Conservation (phyloP, 1,284 basidiomycete species). For the Schizophyllum amplum region DNA sequence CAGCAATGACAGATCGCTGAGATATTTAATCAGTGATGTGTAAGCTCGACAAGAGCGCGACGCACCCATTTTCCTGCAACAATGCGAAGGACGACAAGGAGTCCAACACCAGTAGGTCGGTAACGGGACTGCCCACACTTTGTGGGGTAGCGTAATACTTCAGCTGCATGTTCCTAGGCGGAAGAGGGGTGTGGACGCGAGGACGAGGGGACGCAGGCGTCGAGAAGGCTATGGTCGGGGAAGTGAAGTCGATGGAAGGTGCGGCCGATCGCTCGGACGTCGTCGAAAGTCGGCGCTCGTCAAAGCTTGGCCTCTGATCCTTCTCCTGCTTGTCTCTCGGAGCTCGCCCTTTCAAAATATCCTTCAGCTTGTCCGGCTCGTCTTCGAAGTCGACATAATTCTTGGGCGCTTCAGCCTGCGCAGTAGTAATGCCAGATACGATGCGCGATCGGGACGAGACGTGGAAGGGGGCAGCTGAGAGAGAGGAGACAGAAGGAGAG, state of each 20-base stretch:
- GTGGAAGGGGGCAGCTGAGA: constrained; percentile 25
- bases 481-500: constrained; percentile 27
- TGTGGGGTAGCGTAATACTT: constrained; percentile 34
- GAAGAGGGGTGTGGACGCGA: background rate
- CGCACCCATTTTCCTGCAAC: constrained; percentile 50
- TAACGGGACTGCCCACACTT: constrained; percentile 31
- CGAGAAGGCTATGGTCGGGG: constrained; percentile 24
- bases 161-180: background rate
- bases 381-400: constrained; percentile 74
- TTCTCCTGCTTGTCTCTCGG: constrained; percentile 32
- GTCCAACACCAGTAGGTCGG: constrained; percentile 36
- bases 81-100: constrained; percentile 35
- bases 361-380: constrained; percentile 65
- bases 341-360: constrained; percentile 49
- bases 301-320: constrained; percentile 8
- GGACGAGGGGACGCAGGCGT: constrained; percentile 31
- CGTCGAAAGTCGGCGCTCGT: constrained; percentile 5
- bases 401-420: constrained; percentile 64
- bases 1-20: constrained; percentile 35
- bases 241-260: constrained; percentile 12
- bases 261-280: constrained; percentile 19
- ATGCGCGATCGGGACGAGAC: constrained; percentile 42
- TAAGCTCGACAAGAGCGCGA: constrained; percentile 4
- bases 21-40: constrained; percentile 6
- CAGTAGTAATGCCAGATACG: constrained; percentile 58